Base-by-base conservation (phyloP, 2,329 filamentous ascomycete genomes). In the Penicillium sp. region DNA sequence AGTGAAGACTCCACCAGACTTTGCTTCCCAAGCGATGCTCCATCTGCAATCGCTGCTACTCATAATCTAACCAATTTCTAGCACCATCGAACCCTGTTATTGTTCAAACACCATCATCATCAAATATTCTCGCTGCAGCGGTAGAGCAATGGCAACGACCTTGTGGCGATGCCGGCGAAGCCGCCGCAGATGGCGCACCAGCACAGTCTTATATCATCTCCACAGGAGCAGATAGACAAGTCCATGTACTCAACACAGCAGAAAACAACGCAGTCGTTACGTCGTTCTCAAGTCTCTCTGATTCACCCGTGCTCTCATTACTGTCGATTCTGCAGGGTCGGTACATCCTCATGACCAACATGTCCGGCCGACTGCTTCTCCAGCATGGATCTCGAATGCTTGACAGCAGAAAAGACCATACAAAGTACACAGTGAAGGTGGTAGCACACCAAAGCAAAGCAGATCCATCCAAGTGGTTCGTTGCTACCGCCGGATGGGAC, bases 401-500 rank as follows among this genome's bases (percentile, higher is more conserved):
- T 13, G 74, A 77, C 25, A 71, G 71, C 49, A 72, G 80, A 38
- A 77, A 74, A 48, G 80, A 84, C 54, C 81, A 84, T 57, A 62
- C 67, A 18, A 84, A 83, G 58, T 84, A 82, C 62, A 71, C 77
- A 7, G 78, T 84, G 46, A 78, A 79, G 54, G 67, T 81, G 2
- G 66, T 73, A 22, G 64, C 64, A 2, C 66, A 66, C 50, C 61
- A 69, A 41, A 64, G 71, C n/a, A 57, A 67, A 3, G 58, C 60
- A 11, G 48, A 52, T 8, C 58, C 58, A 16, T 47, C 45, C 12
- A 50, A 50, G 13, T 52, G 66, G 48, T 73, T 74, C 64, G 56
- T 82, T 46, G 80, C 80, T 4, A 84, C 78, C 11, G 81, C 80
- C 3, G 81, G 80, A 18, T 84, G 81, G 81, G 81, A 84, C 60